Base-by-base conservation (phyloP, 2,329 filamentous ascomycete genomes). In the Raffaelea albimanens region DNA sequence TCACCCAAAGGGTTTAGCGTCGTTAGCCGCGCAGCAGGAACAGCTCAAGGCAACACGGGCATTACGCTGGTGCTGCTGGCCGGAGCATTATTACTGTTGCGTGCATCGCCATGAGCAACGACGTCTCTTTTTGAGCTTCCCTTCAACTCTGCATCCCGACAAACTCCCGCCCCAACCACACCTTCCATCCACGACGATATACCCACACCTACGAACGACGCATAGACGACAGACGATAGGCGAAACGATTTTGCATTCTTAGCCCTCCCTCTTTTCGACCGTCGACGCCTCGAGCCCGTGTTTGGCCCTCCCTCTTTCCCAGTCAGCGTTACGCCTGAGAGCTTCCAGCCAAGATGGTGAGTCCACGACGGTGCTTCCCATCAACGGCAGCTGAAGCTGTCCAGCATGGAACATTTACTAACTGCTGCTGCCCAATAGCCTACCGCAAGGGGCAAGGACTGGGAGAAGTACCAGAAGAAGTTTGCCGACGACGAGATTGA, bases 391-490 rank as follows among this genome's bases (percentile, higher is more conserved):
- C n/a, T n/a, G n/a, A n/a, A n/a, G n/a, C n/a, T n/a, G n/a, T n/a
- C n/a, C n/a, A n/a, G n/a, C n/a, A n/a, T n/a, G n/a, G n/a, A n/a
- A n/a, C n/a, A n/a, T n/a, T 63, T 57, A n/a, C n/a, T n/a, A n/a
- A n/a, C n/a, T n/a, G n/a, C n/a, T n/a, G n/a, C n/a, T n/a, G n/a
- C 51, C 59, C 47, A 13, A 10, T 80, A 96, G 90, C 90, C 90
- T 77, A 91, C 87, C 73, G 91, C 93, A 69, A 95, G 85, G 61
- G 93, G 93, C 66, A 72, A 78, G 68, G 87, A 81, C 78, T 98
- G 93, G 93, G 93, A 98, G 78, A 97, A 97, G 75, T 97, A 95
- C 77, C 80, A 87, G 73, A 96, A 97, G 78, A 90, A 83, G 64
- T 98, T 87, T 64, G 91, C 85, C 63, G 93, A 98, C 63, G 93